phyloP scores from a whole-genome alignment of 1,284 basidiomycete species.

The Stereum hirsutum region DNA sequence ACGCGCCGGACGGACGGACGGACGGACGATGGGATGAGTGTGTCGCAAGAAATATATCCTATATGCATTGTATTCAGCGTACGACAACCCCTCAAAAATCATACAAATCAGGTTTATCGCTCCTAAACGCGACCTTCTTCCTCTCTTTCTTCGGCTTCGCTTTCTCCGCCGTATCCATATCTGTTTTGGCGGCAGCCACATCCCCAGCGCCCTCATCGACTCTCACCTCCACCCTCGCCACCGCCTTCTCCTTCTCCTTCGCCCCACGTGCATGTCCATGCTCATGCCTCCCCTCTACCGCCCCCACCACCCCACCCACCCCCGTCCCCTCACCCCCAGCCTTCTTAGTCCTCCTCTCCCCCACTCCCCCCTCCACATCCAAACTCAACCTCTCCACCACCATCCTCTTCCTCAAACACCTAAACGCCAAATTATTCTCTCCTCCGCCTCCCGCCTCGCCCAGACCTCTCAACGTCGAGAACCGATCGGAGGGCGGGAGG shows the following conservation, averaged over 20 bases:
- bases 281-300: slow-evolving; percentile 7
- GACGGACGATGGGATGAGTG: too few relatives aligned
- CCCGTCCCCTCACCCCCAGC: slow-evolving; percentile 20
- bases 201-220: slow-evolving; percentile 6
- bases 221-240: slow-evolving; percentile 15
- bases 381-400: slow-evolving; percentile 91
- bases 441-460: slow-evolving; percentile 51
- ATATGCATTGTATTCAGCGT: neutral
- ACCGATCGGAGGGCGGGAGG: slow-evolving; percentile 65
- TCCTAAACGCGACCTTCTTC: slow-evolving; percentile 64
- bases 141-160: slow-evolving; percentile 38
- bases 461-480: slow-evolving; percentile 70
- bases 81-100: slow-evolving; percentile 26
- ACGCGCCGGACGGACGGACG: too few relatives aligned
- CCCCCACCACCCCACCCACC: slow-evolving; percentile 18
- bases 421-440: slow-evolving; percentile 95
- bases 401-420: slow-evolving; percentile 80
- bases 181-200: slow-evolving; percentile 6
- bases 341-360: slow-evolving; percentile 72
- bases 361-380: slow-evolving; percentile 86
- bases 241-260: slow-evolving; percentile 4
- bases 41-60: too few relatives aligned
- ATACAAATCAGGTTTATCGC: slow-evolving; percentile 57
- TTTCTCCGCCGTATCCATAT: slow-evolving; percentile 25
- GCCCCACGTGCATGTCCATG: slow-evolving; percentile 1